Evolutionary conservation across 2,329 filamentous ascomycete genomes (phyloP), one percentile per base, ranked within the genome.

Genomic region (Diaporthe amygdali): DNA sequence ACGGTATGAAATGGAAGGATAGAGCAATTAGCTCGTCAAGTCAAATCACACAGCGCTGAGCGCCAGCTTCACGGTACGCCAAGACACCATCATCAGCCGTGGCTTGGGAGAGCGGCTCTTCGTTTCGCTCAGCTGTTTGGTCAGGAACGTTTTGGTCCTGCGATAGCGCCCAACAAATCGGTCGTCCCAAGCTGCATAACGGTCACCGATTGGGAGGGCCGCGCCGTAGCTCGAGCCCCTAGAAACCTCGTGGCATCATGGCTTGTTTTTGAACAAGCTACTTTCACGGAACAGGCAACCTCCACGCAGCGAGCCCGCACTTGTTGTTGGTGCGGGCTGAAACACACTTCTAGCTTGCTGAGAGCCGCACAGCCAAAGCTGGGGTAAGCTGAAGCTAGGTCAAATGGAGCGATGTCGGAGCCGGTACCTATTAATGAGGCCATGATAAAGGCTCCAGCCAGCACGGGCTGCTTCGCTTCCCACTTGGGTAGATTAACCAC

Each of bases 151-250:
- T 67, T 46, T 46, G 52, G 66, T 47, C 44, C 44, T 44, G 41
- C 66, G 30, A 68, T 46, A 68, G 52, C 66, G 25, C 17, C 66
- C 44, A 47, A 47, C 69, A 41, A 59, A 22, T 3, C 44, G 47
- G 2, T 25, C 37, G 34, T 49, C 63, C 59, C 44, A 37, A 22
- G 27, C 22, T 20, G 17, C 52, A n/a, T 22, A 66, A 68, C 61
- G 69, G 63, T 34, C 51, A 49, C 44, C 25, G 64, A 27, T 66
- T 54, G 30, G 30, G 47, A 71, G 69, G 69, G 41, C 63, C 63
- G 69, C 63, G 44, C 63, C 69, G 69, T 41, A 67, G 67, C 67
- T 64, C 55, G 32, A 64, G 59, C 59, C 52, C 51, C 41, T 46
- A 14, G 20, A 15, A 22, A 30, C 27, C 30, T 49, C 20, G 22